A percentile compares a stretch with the other conserved stretches of the same genome.
Evolutionary conservation across 768 basidiomycete species (phyloP).

Genomic region (Galerina sulciceps): DNA sequence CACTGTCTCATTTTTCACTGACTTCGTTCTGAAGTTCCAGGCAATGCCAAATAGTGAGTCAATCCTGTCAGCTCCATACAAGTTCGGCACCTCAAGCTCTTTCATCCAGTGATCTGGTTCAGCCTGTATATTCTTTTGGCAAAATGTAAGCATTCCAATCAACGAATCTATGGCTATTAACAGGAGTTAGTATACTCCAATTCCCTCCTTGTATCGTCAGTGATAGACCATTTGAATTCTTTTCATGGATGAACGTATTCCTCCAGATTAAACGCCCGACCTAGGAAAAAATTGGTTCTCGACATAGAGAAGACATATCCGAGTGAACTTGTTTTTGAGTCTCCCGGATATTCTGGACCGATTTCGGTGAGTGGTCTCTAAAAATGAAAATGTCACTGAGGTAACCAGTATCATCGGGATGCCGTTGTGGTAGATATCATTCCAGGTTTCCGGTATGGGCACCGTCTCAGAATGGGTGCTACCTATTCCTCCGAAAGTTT

Average conservation of each 20-base stretch:
- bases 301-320: background rate
- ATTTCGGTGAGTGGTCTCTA: background rate
- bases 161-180: background rate
- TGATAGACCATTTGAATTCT: too few relatives aligned
- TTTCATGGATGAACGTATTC: background rate
- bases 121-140: conserved; percentile 4
- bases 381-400: too few relatives aligned
- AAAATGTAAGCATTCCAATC: background rate
- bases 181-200: conserved; percentile 5
- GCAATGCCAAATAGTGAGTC: conserved; percentile 9
- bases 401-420: too few relatives aligned
- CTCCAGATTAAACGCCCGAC: background rate
- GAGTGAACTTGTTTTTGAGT: background rate
- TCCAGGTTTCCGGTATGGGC: too few relatives aligned
- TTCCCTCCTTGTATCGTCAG: conserved; percentile 8
- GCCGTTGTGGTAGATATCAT: too few relatives aligned
- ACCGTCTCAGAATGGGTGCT: too few relatives aligned
- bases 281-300: background rate
- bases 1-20: background rate
- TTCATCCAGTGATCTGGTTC: conserved; percentile 5
- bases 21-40: background rate
- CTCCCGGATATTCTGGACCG: background rate
- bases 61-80: too few relatives aligned
- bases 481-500: too few relatives aligned
- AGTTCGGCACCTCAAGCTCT: background rate